These are phyloP conservation scores for Penicillium aurantiogriseum DNA, from an alignment of 2,329 filamentous ascomycete genomes.

Conservation along the genomic window DNA sequence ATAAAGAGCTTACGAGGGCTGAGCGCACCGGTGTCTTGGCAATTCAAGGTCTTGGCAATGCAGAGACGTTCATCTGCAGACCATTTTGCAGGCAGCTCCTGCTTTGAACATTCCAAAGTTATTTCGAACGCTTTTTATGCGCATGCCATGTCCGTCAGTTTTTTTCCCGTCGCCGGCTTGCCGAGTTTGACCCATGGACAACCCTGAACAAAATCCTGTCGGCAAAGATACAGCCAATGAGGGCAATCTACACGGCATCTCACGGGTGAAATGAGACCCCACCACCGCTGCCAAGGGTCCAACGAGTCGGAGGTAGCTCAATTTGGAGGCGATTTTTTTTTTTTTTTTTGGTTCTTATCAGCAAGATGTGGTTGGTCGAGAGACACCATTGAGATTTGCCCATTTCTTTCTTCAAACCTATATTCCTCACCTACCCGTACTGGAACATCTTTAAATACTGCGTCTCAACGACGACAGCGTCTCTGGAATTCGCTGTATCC, in stretches of 20 bases:
- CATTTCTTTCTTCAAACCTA: conserved; percentile 8
- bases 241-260: not conserved
- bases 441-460: conserved; percentile 14
- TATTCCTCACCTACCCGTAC: not conserved
- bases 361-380: conserved; percentile 15
- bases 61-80: not conserved
- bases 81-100: not conserved
- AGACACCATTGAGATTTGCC: not conserved
- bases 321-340: conserved; percentile 10
- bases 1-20: conserved; percentile 8
- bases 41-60: conserved; percentile 14
- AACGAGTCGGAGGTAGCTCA: conserved; percentile 10
- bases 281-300: conserved; percentile 15
- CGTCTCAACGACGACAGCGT: conserved; percentile 10
- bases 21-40: conserved; percentile 13
- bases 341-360: conserved; percentile 19
- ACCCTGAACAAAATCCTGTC: not conserved
- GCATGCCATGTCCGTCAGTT: not conserved
- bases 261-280: not conserved
- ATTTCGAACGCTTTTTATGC: not conserved
- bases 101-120: not conserved
- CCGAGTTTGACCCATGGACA: conserved; percentile 12
- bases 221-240: conserved; percentile 17
- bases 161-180: conserved; percentile 8
- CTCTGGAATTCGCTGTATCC: not conserved